Conservation (phyloP, 495 filamentous ascomycete genomes). For the Penicillium bialowiezense region DNA sequence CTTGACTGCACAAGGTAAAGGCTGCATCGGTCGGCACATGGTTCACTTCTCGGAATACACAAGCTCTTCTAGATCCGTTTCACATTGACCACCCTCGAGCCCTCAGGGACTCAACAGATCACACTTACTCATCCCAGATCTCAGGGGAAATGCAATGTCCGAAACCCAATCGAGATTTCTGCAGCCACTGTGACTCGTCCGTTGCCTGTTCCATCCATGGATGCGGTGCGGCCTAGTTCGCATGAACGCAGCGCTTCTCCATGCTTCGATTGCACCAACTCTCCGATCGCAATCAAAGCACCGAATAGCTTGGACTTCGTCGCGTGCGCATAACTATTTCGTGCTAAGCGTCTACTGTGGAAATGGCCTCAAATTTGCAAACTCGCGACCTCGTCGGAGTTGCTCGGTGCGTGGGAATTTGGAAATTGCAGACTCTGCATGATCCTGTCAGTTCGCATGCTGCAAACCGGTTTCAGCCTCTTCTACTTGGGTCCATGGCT, state of each 20-base stretch:
- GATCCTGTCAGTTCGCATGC: no score
- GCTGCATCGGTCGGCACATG: background rate
- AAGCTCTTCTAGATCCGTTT: slow-evolving; percentile 8
- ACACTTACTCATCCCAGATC: background rate
- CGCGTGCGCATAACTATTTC: slow-evolving; percentile 4
- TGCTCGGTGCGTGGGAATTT: background rate
- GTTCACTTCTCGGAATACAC: background rate
- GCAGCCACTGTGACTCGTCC: background rate
- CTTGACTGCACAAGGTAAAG: background rate
- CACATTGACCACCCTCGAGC: slow-evolving; percentile 7
- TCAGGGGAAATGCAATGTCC: background rate
- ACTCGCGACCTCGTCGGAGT: background rate
- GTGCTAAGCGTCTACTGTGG: slow-evolving; percentile 5
- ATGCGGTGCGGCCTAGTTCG: background rate
- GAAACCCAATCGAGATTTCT: background rate
- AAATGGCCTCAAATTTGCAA: slow-evolving; percentile 2
- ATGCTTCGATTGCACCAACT: background rate
- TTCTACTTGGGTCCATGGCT: background rate
- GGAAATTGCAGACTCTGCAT: background rate
- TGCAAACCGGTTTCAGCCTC: background rate
- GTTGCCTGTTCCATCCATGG: background rate
- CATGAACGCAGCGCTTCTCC: background rate
- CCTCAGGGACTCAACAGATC: background rate
- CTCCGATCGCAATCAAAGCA: slow-evolving; percentile 5
- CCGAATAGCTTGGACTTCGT: background rate